Evolutionary conservation across 768 basidiomycete genomes (phyloP).

Genomic region (Podaxis rugospora): DNA sequence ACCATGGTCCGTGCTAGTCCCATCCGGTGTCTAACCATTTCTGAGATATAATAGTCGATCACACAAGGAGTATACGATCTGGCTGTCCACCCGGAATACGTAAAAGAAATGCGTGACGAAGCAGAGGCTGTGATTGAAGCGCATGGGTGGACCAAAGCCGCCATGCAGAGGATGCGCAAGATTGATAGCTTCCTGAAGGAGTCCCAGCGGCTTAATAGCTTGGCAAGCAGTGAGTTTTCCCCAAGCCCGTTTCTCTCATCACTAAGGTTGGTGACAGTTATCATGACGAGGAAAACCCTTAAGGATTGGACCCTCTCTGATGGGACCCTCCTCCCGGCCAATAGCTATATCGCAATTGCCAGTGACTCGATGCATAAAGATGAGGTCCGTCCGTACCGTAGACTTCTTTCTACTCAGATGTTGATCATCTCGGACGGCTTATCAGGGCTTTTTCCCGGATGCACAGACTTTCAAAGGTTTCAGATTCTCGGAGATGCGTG

Average conservation of each 20-base stretch:
- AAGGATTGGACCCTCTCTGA: conserved; percentile 35
- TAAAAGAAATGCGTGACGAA: conserved; percentile 36
- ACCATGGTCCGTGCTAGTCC: conserved; percentile 24
- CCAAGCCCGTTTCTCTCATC: not conserved
- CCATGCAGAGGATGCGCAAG: conserved; percentile 35
- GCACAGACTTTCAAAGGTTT: conserved; percentile 32
- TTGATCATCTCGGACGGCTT: not conserved
- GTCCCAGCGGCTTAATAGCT: conserved; percentile 16
- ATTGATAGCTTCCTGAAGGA: conserved; percentile 45
- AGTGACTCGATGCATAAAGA: conserved; percentile 21
- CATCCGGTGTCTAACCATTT: not conserved
- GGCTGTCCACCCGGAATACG: conserved; percentile 28
- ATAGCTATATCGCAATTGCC: conserved; percentile 23
- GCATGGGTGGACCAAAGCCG: conserved; percentile 31
- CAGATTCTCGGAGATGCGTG: conserved; percentile 28
- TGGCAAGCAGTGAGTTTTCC: not conserved
- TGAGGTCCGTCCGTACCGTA: not conserved
- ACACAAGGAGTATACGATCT: conserved; percentile 31
- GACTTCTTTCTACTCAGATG: no score
- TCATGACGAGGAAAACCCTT: conserved; percentile 24
- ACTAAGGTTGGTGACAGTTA: not conserved
- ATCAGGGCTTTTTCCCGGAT: conserved; percentile 9
- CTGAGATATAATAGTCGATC: conserved; percentile 28
- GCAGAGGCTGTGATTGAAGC: conserved; percentile 27
- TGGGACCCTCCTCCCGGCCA: conserved; percentile 33